Conservation (phyloP, 1,139 yeast species). For the Kurtzmaniella natalensis region DNA sequence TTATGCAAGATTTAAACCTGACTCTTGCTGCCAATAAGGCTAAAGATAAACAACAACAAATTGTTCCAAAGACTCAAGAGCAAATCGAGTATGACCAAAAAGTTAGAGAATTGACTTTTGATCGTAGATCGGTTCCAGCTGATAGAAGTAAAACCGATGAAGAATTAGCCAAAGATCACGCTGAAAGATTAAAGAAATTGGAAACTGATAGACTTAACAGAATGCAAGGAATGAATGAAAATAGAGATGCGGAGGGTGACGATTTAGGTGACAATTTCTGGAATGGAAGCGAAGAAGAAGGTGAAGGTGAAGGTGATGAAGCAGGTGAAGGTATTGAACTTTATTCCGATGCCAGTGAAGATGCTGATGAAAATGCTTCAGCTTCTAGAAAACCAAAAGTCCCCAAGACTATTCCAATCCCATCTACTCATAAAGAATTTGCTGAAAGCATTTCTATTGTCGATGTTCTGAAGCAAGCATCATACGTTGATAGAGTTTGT, state of each 20-base stretch:
- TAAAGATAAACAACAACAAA: slow-evolving; percentile 12
- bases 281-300: slow-evolving; percentile 47
- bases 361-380: slow-evolving; percentile 10
- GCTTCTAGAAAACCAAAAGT: slow-evolving; percentile 10
- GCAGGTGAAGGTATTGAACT: slow-evolving; percentile 18
- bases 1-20: slow-evolving; percentile 54
- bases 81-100: slow-evolving; percentile 68
- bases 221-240: slow-evolving; percentile 70
- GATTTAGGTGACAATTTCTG: slow-evolving; percentile 63
- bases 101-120: slow-evolving; percentile 77
- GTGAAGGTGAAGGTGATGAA: slow-evolving; percentile 27
- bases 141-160: slow-evolving; percentile 92
- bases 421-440: slow-evolving; percentile 54
- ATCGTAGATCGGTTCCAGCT: slow-evolving; percentile 91
- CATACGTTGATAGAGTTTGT: slow-evolving; percentile 52
- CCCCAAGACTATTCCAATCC: slow-evolving; percentile 41
- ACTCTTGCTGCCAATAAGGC: slow-evolving; percentile 10
- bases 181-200: slow-evolving; percentile 60
- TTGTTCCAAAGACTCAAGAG: slow-evolving; percentile 31
- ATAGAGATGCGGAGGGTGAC: slow-evolving; percentile 58
- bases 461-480: slow-evolving; percentile 40
- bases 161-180: slow-evolving; percentile 67
- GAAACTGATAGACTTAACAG: slow-evolving; percentile 77
- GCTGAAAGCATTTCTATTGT: slow-evolving; percentile 27
- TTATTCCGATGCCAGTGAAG: slow-evolving; percentile 16